phyloP scores from a whole-genome alignment of 805 yeast species.

The Candida verbasci region DNA sequence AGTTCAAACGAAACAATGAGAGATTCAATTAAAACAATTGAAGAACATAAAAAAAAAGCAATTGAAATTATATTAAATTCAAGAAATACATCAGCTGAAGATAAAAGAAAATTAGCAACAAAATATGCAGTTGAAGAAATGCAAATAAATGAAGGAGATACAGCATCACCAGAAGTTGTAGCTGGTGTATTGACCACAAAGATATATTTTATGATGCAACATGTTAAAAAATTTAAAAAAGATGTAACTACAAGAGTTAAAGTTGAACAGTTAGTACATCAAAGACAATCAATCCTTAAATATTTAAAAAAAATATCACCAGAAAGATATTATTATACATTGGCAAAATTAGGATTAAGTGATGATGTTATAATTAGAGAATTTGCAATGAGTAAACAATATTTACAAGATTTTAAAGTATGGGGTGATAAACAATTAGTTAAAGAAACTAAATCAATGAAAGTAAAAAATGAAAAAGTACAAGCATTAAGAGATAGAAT shows the following conservation, averaged over 20 bases:
- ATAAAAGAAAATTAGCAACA: conserved; percentile 54
- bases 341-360: conserved; percentile 81
- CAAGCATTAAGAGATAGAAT: conserved; percentile 38
- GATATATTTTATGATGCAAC: conserved; percentile 74
- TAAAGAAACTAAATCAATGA: conserved; percentile 37
- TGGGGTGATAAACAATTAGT: conserved; percentile 72
- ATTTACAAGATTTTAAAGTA: conserved; percentile 72
- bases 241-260: conserved; percentile 67
- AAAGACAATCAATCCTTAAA: conserved; percentile 76
- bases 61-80: conserved; percentile 67
- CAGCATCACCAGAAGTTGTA: conserved; percentile 94
- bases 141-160: conserved; percentile 79
- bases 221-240: conserved; percentile 61
- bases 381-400: conserved; percentile 74
- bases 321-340: conserved; percentile 76
- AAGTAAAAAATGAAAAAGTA: conserved; percentile 24
- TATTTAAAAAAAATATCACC: conserved; percentile 81
- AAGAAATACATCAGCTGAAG: conserved; percentile 62
- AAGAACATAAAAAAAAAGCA: conserved; percentile 61
- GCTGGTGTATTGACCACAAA: conserved; percentile 85
- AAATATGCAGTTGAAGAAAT: conserved; percentile 74
- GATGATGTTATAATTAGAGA: conserved; percentile 76
- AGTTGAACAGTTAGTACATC: conserved; percentile 81
- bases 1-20: conserved; percentile 25
- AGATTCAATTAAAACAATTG: conserved; percentile 25